phyloP scores from a whole-genome alignment of 495 filamentous ascomycete genomes.

The Filosporella fistucella region DNA sequence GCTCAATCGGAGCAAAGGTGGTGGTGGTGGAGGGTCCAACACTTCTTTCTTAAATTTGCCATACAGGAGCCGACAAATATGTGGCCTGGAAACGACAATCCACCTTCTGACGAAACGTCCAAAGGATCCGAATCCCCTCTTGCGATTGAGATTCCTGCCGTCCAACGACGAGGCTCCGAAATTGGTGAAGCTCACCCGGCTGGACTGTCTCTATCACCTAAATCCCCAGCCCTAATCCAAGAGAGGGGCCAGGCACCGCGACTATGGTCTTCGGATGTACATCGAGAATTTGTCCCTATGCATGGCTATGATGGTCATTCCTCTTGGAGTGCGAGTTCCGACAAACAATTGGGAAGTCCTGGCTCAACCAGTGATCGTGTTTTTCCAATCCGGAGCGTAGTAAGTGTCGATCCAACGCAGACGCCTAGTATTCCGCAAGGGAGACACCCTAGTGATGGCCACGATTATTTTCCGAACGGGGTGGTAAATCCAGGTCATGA shows the following conservation, averaged over 20 bases:
- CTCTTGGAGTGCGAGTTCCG: conserved; percentile 12
- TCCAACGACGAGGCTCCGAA: not conserved
- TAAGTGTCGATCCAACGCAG: conserved; percentile 62
- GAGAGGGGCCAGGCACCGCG: not conserved
- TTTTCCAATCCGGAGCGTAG: conserved; percentile 78
- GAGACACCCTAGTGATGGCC: conserved; percentile 11
- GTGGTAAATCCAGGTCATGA: conserved; percentile 13
- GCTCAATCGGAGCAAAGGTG: too few species aligned
- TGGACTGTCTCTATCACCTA: not conserved
- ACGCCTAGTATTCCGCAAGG: conserved; percentile 32
- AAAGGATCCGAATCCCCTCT: conserved; percentile 2
- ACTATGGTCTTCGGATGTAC: not conserved
- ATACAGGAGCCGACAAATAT: too few species aligned
- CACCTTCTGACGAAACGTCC: too few species aligned
- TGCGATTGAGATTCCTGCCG: not conserved
- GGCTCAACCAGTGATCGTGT: conserved; percentile 50
- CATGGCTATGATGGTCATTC: not conserved
- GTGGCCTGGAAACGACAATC: too few species aligned
- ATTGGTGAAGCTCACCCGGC: not conserved
- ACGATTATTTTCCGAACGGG: conserved; percentile 23
- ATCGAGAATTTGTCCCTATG: not conserved
- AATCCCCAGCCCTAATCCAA: not conserved
- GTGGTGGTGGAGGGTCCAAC: too few species aligned
- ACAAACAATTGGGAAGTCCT: conserved; percentile 14
- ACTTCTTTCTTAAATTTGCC: too few species aligned